Percentiles rank a stretch among this genome's conserved stretches.
Evolutionary conservation across 2,329 filamentous ascomycete genomes (phyloP).

Genomic region (Chaetothyriales sp.): DNA sequence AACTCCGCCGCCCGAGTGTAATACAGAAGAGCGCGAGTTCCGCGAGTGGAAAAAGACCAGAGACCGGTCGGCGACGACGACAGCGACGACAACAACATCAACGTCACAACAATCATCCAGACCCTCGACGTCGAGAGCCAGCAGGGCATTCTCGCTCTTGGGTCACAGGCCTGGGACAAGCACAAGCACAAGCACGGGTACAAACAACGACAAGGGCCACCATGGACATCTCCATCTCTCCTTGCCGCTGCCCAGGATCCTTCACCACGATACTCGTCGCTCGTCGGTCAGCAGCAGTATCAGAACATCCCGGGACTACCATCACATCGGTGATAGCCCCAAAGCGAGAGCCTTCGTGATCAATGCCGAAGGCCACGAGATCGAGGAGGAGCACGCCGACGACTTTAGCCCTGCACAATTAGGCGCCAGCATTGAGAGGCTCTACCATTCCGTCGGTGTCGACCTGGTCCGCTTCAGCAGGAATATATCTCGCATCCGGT

Average conservation of each 20-base stretch:
- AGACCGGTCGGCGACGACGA: constrained; percentile 5
- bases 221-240: neutral
- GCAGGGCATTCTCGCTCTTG: neutral
- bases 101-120: constrained; percentile 1
- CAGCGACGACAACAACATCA: neutral
- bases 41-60: constrained; percentile 8
- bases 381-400: constrained; percentile 49
- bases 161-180: neutral
- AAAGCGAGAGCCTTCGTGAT: neutral
- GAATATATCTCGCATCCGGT: constrained; percentile 60
- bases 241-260: neutral
- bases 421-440: constrained; percentile 57
- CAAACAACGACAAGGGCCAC: too few relatives aligned
- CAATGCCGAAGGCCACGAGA: neutral
- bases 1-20: constrained; percentile 17
- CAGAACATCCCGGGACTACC: neutral
- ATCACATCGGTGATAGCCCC: neutral
- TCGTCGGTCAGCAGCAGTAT: neutral
- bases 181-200: neutral
- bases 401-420: constrained; percentile 77
- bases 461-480: constrained; percentile 52
- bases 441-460: constrained; percentile 67
- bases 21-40: constrained; percentile 1
- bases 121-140: constrained; percentile 2
- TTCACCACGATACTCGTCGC: neutral